Evolutionary conservation across 257 asterid genomes (phyloP).

Genomic region (Agastache rugosa): DNA sequence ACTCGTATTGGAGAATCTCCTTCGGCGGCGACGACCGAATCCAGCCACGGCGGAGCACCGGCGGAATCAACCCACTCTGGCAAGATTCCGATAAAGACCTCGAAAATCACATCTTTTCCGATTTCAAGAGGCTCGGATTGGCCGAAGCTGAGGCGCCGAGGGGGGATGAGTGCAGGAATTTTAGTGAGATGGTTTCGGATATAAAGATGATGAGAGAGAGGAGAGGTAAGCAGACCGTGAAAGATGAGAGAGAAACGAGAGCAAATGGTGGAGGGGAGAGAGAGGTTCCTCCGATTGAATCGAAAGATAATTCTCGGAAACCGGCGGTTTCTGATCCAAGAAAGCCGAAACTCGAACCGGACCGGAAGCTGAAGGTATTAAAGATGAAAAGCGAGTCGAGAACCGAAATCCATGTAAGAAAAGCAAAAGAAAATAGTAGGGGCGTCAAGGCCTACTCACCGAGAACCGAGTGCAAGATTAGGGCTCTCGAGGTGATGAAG

Average conservation of each 20-base stretch:
- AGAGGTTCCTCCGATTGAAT: background rate
- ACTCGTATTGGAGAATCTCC: conserved; percentile 71
- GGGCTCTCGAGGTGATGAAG: conserved; percentile 69
- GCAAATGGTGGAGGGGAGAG: background rate
- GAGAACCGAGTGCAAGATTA: conserved; percentile 67
- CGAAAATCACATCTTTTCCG: conserved; percentile 19
- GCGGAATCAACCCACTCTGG: conserved; percentile 50
- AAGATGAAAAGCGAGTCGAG: conserved; percentile 35
- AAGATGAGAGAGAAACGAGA: conserved; percentile 31
- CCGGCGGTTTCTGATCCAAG: background rate
- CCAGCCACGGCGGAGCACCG: conserved; percentile 45
- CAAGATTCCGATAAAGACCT: conserved; percentile 39
- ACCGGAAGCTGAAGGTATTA: conserved; percentile 22
- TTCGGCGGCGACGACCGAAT: conserved; percentile 49
- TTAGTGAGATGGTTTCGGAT: conserved; percentile 49
- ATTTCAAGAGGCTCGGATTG: conserved; percentile 27
- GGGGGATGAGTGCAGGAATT: conserved; percentile 35
- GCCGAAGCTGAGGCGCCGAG: conserved; percentile 25
- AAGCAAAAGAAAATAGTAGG: conserved; percentile 38
- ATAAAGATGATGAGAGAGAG: conserved; percentile 40
- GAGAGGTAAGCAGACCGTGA: conserved; percentile 28
- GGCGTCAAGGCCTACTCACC: conserved; percentile 51
- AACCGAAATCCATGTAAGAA: conserved; percentile 31
- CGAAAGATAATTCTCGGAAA: background rate
- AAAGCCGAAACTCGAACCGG: background rate